A percentile compares a stretch with the other conserved stretches of the same genome.
phyloP scores from a whole-genome alignment of 2,329 filamentous ascomycete species.

The Talaromyces sp. region DNA sequence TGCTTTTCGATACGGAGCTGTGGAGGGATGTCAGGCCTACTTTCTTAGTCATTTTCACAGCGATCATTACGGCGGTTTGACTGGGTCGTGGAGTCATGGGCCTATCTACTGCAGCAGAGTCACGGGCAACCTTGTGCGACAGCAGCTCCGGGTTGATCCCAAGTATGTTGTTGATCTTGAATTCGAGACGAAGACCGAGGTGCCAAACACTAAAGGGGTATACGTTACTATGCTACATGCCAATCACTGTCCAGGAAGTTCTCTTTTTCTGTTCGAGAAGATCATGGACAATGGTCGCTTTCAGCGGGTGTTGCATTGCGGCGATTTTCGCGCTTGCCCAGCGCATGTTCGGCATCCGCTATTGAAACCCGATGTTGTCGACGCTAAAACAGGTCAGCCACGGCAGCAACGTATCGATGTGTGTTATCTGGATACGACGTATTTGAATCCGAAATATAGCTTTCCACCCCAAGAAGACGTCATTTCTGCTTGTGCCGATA shows the following conservation, averaged over 20 bases:
- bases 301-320: conserved; percentile 87
- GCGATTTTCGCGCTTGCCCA: conserved; percentile 88
- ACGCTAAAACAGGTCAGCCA: conserved; percentile 65
- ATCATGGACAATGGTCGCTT: conserved; percentile 59
- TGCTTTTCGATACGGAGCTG: conserved; percentile 90
- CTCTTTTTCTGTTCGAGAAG: conserved; percentile 89
- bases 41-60: conserved; percentile 98
- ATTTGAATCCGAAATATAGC: conserved; percentile 90
- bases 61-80: conserved; percentile 92
- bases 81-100: conserved; percentile 82
- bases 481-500: conserved; percentile 78
- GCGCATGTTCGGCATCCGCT: conserved; percentile 79
- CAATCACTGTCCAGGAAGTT: conserved; percentile 95
- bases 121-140: conserved; percentile 82
- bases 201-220: conserved; percentile 78
- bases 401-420: conserved; percentile 86
- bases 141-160: conserved; percentile 78
- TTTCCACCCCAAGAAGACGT: conserved; percentile 89
- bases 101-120: conserved; percentile 95
- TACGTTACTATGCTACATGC: conserved; percentile 91
- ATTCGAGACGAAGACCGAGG: conserved; percentile 73
- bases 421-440: conserved; percentile 96
- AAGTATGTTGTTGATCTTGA: conserved; percentile 82
- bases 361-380: conserved; percentile 68
- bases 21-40: conserved; percentile 88